Evolutionary conservation across 768 basidiomycete species (phyloP).

Genomic region (Calocybe cyanea): DNA sequence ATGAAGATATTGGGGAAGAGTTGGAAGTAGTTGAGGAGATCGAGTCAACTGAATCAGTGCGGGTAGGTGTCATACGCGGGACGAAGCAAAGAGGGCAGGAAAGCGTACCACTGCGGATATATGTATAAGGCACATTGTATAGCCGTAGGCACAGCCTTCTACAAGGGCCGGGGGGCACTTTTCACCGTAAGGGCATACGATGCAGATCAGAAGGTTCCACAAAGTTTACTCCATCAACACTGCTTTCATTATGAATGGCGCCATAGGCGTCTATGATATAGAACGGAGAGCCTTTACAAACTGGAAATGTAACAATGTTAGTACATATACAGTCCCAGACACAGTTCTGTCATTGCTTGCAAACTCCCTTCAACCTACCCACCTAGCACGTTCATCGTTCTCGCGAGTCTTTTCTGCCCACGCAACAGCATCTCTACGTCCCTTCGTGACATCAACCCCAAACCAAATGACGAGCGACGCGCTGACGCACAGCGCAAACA

Average conservation of each 20-base stretch:
- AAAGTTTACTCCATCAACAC: too few species aligned
- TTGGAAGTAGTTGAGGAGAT: conserved; percentile 2
- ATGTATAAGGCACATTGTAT: not conserved
- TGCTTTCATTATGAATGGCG: too few species aligned
- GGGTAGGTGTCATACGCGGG: conserved; percentile 3
- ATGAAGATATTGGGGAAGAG: conserved; percentile 1
- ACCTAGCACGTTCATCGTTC: not conserved
- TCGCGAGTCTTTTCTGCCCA: conserved; percentile 41
- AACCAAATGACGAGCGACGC: conserved; percentile 81
- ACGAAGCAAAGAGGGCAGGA: too few species aligned
- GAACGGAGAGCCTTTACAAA: too few species aligned
- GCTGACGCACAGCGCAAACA: conserved; percentile 64
- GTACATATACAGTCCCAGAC: too few species aligned
- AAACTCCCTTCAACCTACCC: conserved; percentile 3
- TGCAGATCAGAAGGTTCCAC: too few species aligned
- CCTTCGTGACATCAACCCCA: conserved; percentile 59
- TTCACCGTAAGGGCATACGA: too few species aligned
- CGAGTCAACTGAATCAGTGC: conserved; percentile 6
- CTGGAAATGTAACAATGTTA: too few species aligned
- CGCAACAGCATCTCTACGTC: conserved; percentile 53
- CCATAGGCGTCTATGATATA: too few species aligned
- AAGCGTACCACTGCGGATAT: not conserved
- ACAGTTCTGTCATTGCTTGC: too few species aligned
- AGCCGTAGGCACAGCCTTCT: too few species aligned
- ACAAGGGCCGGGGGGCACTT: too few species aligned